phyloP scores from a whole-genome alignment of 306 rosid species.

The Quercus dentata region DNA sequence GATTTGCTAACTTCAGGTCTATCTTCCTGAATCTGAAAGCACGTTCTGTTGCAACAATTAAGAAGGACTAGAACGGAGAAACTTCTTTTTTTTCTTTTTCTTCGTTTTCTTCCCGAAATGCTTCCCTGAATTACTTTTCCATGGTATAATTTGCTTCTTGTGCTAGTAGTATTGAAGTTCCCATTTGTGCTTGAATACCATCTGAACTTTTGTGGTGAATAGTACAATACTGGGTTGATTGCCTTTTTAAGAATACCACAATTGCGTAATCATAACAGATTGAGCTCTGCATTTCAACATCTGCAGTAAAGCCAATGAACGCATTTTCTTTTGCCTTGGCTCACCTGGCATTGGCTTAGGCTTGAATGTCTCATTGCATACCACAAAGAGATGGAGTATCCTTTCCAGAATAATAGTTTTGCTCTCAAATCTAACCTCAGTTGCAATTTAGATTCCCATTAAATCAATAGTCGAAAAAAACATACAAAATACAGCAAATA shows the following conservation, averaged over 20 bases:
- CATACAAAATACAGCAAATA: too few relatives aligned
- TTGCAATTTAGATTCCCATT: too few relatives aligned
- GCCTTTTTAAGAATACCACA: not conserved
- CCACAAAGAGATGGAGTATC: too few relatives aligned
- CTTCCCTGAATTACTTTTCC: not conserved
- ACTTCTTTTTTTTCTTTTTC: not conserved
- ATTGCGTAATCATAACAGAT: not conserved
- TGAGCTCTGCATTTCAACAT: too few relatives aligned
- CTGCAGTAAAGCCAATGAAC: too few relatives aligned
- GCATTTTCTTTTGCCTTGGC: too few relatives aligned
- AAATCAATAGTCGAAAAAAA: too few relatives aligned
- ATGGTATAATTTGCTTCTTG: not conserved
- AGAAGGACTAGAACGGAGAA: slow-evolving; percentile 43
- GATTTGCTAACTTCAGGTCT: slow-evolving; percentile 54
- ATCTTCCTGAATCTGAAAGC: slow-evolving; percentile 90
- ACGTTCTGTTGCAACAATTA: slow-evolving; percentile 56
- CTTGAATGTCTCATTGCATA: too few relatives aligned
- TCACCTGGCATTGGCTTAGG: too few relatives aligned
- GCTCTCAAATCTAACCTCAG: too few relatives aligned
- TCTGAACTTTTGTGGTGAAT: not conserved
- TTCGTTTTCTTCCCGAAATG: not conserved
- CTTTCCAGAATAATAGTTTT: too few relatives aligned
- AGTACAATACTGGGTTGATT: not conserved
- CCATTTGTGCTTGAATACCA: not conserved
- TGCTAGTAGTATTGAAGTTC: not conserved